Evolutionary conservation across 2,329 filamentous ascomycete genomes (phyloP), one percentile per base, ranked within the genome.

Genomic region (Dactylella cylindrospora): DNA sequence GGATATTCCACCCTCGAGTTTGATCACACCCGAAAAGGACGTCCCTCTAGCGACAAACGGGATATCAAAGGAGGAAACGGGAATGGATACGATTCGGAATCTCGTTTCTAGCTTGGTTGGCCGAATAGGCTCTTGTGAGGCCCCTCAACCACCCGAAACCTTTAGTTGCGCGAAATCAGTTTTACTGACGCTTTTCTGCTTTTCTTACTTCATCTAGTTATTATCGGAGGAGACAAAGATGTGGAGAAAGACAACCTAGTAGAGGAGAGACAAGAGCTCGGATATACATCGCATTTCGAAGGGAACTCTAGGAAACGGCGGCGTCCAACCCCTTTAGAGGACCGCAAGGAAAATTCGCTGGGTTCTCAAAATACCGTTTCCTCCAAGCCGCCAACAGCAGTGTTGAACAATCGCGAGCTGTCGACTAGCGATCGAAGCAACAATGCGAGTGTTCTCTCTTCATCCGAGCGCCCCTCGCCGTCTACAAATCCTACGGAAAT

Each of bases 261-360:
- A 20, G 57, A 62, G 15, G 57, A 62, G 22, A 36, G 57, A 12
- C 17, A 39, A 38, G 57, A 54, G 15, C 3, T 53, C 12, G 57
- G 57, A 7, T 62, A 62, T 22, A 49, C 35, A 12, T 62, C 49
- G 31, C 53, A 31, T 5, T 54, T 44, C 9, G 49, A 50, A 20
- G 49, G 49, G 3, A 62, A 62, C 15, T 54, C 57, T 22, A 43
- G 57, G 43, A 62, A 62, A 22, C 57, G 57, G 32, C 49, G 57
- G 23, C 49, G 57, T 17, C 57, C 29, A 12, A 41, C 39, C 25
- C 36, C 57, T 2, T 39, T 25, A 3, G 49, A 53, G 9, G 46
- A 38, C 13, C 33, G 29, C 13, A 44, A 50, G 22, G 19, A 45
- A 3, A 41, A 47, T 25, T 35, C 47, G 4, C 25, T 35, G 20